Conservation (phyloP, 75 land plant genomes). For the Picea sitchensis region DNA sequence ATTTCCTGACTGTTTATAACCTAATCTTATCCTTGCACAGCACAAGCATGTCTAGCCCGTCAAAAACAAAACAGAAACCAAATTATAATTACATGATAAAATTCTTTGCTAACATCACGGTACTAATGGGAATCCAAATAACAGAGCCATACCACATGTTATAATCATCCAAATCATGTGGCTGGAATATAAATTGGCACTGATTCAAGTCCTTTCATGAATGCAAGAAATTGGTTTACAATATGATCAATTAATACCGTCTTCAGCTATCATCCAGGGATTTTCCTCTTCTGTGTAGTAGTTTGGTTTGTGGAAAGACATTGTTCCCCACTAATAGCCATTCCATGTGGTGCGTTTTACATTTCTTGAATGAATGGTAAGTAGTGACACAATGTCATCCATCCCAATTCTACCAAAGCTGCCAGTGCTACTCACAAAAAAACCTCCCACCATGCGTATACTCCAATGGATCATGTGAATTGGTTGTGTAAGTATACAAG, state of each 20-base stretch:
- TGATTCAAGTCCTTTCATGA: conserved; percentile 66
- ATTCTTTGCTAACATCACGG: neutral
- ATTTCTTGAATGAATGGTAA: neutral
- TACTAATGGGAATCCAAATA: neutral
- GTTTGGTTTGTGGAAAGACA: conserved; percentile 50
- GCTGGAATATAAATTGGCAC: conserved; percentile 56
- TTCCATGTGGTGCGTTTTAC: conserved; percentile 30
- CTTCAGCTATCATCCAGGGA: conserved; percentile 38
- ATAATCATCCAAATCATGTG: neutral
- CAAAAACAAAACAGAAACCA: neutral
- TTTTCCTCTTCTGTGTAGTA: conserved; percentile 23
- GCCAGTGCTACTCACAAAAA: neutral
- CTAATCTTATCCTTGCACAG: conserved; percentile 17
- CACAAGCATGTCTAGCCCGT: conserved; percentile 44
- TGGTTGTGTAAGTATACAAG: neutral
- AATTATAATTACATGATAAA: no score
- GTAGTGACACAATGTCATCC: neutral
- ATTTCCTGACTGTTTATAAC: neutral
- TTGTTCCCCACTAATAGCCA: conserved; percentile 63
- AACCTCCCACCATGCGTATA: neutral
- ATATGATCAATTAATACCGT: conserved; percentile 28
- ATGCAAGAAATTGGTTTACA: conserved; percentile 33
- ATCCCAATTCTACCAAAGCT: neutral
- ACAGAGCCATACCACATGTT: neutral
- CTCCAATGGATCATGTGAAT: neutral